phyloP scores from a whole-genome alignment of 2,329 filamentous ascomycete species.

The Fusarium robinianum region DNA sequence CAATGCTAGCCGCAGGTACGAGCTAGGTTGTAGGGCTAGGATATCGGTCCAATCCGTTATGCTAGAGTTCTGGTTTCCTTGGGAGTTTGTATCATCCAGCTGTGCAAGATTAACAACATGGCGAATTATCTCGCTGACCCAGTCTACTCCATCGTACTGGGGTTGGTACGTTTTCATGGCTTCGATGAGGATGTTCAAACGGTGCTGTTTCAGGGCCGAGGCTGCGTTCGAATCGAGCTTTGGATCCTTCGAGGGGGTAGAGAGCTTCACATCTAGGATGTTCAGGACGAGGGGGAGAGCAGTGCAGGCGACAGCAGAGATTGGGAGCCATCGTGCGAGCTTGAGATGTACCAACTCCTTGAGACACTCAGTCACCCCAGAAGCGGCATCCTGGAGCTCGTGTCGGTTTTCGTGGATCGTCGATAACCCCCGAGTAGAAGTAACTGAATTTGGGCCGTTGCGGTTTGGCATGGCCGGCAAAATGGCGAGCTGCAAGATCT shows the following conservation, averaged over 20 bases:
- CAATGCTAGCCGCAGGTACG: slow-evolving; percentile 49
- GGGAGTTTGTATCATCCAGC: slow-evolving; percentile 39
- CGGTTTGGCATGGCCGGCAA: slow-evolving; percentile 43
- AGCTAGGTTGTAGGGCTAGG: slow-evolving; percentile 45
- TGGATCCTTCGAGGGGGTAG: slow-evolving; percentile 25
- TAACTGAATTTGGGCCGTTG: slow-evolving; percentile 33
- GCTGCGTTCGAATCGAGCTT: slow-evolving; percentile 36
- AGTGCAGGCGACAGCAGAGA: slow-evolving; percentile 48
- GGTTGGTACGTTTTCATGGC: slow-evolving; percentile 52
- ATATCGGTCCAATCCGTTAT: slow-evolving; percentile 50
- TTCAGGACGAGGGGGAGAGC: slow-evolving; percentile 42
- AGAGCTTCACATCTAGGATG: slow-evolving; percentile 44
- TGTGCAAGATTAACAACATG: slow-evolving; percentile 50
- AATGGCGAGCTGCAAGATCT: slow-evolving; percentile 51
- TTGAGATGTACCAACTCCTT: slow-evolving; percentile 53
- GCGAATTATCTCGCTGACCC: slow-evolving; percentile 49
- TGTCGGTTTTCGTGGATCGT: slow-evolving; percentile 47
- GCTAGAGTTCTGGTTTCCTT: slow-evolving; percentile 22
- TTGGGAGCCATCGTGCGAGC: slow-evolving; percentile 51
- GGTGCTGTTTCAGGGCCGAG: slow-evolving; percentile 47
- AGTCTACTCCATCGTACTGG: slow-evolving; percentile 52
- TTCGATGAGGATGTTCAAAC: slow-evolving; percentile 44
- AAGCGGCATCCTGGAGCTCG: slow-evolving; percentile 51
- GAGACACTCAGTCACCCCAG: slow-evolving; percentile 50
- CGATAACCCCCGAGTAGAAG: slow-evolving; percentile 37